phyloP scores from a whole-genome alignment of 2,329 filamentous ascomycete species.

The Colletotrichum echinochloae region DNA sequence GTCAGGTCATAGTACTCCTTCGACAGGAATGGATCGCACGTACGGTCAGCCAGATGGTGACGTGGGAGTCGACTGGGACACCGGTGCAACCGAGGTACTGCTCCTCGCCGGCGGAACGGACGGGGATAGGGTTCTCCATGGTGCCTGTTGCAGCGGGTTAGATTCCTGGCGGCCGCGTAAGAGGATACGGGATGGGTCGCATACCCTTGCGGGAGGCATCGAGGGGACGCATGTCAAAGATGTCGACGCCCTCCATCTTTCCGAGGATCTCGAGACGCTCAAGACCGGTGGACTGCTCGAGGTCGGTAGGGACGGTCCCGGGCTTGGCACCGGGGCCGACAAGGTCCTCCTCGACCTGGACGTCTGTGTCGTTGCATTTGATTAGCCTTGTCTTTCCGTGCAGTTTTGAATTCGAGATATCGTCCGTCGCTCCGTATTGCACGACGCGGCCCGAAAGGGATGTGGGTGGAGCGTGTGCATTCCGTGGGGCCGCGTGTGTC shows the following conservation, averaged over 20 bases:
- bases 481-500: conserved; percentile 23
- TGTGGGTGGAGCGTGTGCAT: conserved; percentile 10
- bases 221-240: conserved; percentile 98
- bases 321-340: conserved; percentile 82
- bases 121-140: conserved; percentile 87
- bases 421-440: conserved; percentile 21
- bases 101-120: conserved; percentile 94
- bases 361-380: conserved; percentile 67
- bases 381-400: conserved; percentile 22
- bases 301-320: conserved; percentile 90
- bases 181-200: conserved; percentile 7
- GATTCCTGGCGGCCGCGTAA: conserved; percentile 16
- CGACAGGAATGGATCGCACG: conserved; percentile 49
- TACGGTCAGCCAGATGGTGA: conserved; percentile 91
- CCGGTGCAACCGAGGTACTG: conserved; percentile 98
- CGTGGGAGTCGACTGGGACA: conserved; percentile 90
- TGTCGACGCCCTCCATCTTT: conserved; percentile 98
- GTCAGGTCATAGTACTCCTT: conserved; percentile 9
- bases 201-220: conserved; percentile 89
- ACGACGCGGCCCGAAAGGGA: conserved; percentile 37
- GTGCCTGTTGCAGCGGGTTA: conserved; percentile 71
- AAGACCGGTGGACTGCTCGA: conserved; percentile 96
- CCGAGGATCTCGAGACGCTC: conserved; percentile 98
- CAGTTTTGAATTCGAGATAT: conserved; percentile 4
- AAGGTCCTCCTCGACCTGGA: conserved; percentile 86